phyloP scores from a whole-genome alignment of 1,139 yeast genomes.

The Pichia sp. region DNA sequence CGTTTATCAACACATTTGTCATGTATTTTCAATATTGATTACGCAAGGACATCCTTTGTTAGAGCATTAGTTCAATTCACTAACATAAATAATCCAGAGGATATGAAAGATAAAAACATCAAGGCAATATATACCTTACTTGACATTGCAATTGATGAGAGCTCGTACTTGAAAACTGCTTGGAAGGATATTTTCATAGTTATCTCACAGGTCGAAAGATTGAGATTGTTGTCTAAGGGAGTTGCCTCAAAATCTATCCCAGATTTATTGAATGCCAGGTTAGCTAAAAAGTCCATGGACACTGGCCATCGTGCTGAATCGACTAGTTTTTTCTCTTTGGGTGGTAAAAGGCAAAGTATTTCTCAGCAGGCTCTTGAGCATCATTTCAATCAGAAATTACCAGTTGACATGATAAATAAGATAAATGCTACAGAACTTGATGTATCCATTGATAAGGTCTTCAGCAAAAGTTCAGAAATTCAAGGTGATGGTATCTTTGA shows the following conservation, averaged over 20 bases:
- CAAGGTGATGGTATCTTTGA: slow-evolving; percentile 81
- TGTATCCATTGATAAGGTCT: slow-evolving; percentile 81
- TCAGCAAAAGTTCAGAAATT: slow-evolving; percentile 74
- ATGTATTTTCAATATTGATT: slow-evolving; percentile 75
- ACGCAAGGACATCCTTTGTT: slow-evolving; percentile 84
- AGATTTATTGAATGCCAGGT: slow-evolving; percentile 72
- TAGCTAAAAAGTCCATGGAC: slow-evolving; percentile 57
- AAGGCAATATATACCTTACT: slow-evolving; percentile 72
- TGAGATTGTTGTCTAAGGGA: slow-evolving; percentile 86
- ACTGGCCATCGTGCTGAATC: slow-evolving; percentile 24
- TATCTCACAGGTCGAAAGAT: slow-evolving; percentile 85
- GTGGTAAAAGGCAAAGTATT: slow-evolving; percentile 41
- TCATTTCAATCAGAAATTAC: slow-evolving; percentile 46
- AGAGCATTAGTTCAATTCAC: slow-evolving; percentile 88
- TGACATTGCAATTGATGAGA: slow-evolving; percentile 75
- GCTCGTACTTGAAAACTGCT: slow-evolving; percentile 61
- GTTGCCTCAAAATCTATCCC: slow-evolving; percentile 82
- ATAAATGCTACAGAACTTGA: slow-evolving; percentile 73
- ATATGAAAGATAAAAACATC: slow-evolving; percentile 74
- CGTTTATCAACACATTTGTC: slow-evolving; percentile 78
- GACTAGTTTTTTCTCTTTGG: slow-evolving; percentile 15
- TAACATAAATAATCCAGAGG: slow-evolving; percentile 72
- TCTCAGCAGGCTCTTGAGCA: slow-evolving; percentile 46
- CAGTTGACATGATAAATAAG: slow-evolving; percentile 53
- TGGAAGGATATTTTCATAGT: slow-evolving; percentile 84